Base-by-base conservation (phyloP, 78 protist species). In the Goniomonas avonlea region DNA sequence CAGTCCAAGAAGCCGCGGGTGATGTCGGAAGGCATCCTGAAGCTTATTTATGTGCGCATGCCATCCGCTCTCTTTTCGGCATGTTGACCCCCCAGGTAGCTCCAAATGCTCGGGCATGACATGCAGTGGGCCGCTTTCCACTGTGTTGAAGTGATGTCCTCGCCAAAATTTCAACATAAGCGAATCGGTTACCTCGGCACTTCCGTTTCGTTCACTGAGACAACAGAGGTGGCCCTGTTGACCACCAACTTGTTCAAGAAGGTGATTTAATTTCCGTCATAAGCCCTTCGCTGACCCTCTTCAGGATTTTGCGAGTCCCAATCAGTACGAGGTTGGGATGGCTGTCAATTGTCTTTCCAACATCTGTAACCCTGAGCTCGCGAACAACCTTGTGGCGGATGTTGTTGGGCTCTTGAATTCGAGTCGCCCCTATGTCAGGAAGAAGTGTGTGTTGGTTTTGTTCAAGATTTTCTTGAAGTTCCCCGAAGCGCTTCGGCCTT, bases 61-160 rank as follows among this genome's bases (percentile, higher is more conserved):
- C 35, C 37, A 23, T 5, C 1, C 8, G 11, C 69, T 5, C 40
- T 39, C 7, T 3, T 27, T 60, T 9, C 20, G 3, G 17, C 39
- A 0, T 29, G 23, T 58, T n/a, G n/a, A n/a, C n/a, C n/a, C n/a
- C n/a, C n/a, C n/a, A n/a, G n/a, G 8, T 78, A 93, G 94, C 73
- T 94, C 73, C 87, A 91, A 29, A 95, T 95, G 98, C 80, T 93
- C 32, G 96, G 98, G 31, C 92, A 91, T 80, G 95, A 93, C 85
- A 85, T 89, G 80, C 53, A 80, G 32, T 93, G 90, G 88, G 96
- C 96, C 13, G 77, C 96, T 23, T 95, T 95, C 83, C 65, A 92
- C 75, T 79, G 91, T n/a, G 82, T 95, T 20, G 98, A 95, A 68
- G 96, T 93, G 21, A 90, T 95, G 96, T 66, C 84, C 31, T 31